These are phyloP conservation scores for Fusarium goolgardi DNA, from an alignment of 2,329 filamentous ascomycete genomes.

Conservation along the genomic window DNA sequence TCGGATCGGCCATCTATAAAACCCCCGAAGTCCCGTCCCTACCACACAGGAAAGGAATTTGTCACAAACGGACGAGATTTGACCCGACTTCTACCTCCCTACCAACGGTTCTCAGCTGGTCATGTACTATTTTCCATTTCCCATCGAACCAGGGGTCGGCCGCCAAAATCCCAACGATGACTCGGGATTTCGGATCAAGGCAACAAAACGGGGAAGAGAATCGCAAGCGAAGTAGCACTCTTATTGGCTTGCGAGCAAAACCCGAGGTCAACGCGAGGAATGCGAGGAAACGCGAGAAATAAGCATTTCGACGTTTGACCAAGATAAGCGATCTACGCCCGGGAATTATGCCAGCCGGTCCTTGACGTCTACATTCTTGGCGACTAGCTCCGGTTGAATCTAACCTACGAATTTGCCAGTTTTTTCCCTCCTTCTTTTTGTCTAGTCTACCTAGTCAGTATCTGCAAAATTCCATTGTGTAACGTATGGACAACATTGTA, in stretches of 20 bases:
- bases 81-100: conserved; percentile 2
- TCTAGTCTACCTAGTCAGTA: background rate
- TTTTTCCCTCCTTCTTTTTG: background rate
- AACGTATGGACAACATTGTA: background rate
- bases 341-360: conserved; percentile 21
- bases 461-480: background rate
- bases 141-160: conserved; percentile 36
- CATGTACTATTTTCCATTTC: background rate
- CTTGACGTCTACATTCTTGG: conserved; percentile 12
- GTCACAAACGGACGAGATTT: conserved; percentile 26
- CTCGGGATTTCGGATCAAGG: background rate
- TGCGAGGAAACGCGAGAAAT: conserved; percentile 22
- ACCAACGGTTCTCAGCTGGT: background rate
- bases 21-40: conserved; percentile 28
- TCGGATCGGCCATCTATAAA: conserved; percentile 26
- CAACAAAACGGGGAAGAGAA: background rate
- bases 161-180: conserved; percentile 12
- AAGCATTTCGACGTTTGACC: conserved; percentile 11
- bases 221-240: background rate
- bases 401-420: conserved; percentile 15
- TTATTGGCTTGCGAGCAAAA: background rate
- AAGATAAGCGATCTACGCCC: conserved; percentile 27
- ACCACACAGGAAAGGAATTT: background rate
- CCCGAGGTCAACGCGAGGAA: conserved; percentile 20
- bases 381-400: conserved; percentile 12